Evolutionary conservation across 2,329 filamentous ascomycete species (phyloP).

Genomic region (Fusarium robinianum): DNA sequence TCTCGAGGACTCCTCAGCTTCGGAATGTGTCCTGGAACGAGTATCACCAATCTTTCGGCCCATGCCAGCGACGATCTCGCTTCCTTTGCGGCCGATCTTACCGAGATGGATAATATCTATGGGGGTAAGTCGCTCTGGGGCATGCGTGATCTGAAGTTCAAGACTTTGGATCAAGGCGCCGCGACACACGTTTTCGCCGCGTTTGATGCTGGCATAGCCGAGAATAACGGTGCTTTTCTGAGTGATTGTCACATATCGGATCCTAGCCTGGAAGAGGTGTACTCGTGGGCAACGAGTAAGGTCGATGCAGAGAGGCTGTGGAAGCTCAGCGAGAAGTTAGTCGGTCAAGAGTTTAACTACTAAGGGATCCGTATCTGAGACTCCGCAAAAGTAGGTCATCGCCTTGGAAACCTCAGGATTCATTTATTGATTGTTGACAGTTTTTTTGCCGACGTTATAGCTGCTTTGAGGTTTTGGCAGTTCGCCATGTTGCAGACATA

Average conservation of each 20-base stretch:
- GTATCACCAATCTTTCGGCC: slow-evolving; percentile 2
- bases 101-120: slow-evolving; percentile 1
- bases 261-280: slow-evolving; percentile 11
- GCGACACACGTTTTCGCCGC: slow-evolving; percentile 24
- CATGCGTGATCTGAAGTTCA: background rate
- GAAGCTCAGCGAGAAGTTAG: slow-evolving; percentile 22
- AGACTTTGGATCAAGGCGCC: slow-evolving; percentile 4
- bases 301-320: slow-evolving; percentile 18
- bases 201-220: slow-evolving; percentile 6
- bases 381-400: no score
- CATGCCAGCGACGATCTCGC: background rate
- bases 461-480: no score
- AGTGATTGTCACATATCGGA: slow-evolving; percentile 15
- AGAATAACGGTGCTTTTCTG: slow-evolving; percentile 18
- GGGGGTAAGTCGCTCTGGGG: slow-evolving; percentile 16
- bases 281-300: slow-evolving; percentile 19
- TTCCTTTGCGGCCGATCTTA: background rate
- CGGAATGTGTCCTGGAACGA: slow-evolving; percentile 13
- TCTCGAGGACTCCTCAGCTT: slow-evolving; percentile 9
- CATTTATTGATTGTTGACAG: no score
- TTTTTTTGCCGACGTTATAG: no score
- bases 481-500: no score
- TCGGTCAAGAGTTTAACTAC: slow-evolving; percentile 14
- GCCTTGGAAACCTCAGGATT: no score
- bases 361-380: no score